Evolutionary conservation across 495 filamentous ascomycete genomes (phyloP), one percentile per base, ranked within the genome.

Genomic region (Penicillium coffeae): DNA sequence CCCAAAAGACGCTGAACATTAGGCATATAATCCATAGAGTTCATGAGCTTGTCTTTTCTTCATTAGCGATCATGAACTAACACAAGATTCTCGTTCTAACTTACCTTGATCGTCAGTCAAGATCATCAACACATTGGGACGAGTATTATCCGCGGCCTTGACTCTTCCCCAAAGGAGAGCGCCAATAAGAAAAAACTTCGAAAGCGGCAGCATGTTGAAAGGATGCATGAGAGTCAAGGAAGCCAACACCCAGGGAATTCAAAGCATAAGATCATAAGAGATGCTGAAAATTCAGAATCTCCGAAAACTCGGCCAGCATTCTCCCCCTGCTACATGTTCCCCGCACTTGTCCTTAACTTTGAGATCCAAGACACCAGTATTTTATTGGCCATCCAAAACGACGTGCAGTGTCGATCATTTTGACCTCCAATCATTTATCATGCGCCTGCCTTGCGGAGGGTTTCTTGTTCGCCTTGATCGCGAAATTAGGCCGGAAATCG

Each of bases 101-200:
- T 10, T 30, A 30, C 25, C 80, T 39, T 83, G 81, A 61, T 83
- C 79, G 45, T 83, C 81, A 1, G 77, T 77, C 21, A 83, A 60
- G 44, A 83, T 72, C 55, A 84, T 80, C 33, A 84, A 61, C 42
- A 81, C 69, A 54, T 82, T 82, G 0, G 77, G 75, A 7, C 38
- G 14, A 4, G 25, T 5, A 10, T 10, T 30, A 30, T 30, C 25
- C 10, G 25, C 25, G 10, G 25, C 25, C 4, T 30, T 5, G 5
- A 10, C 25, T 30, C 5, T 10, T 30, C 25, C 10, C 5, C 25
- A 5, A 30, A 30, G 10, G 25, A 30, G 25, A 4, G 25, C 25
- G 25, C 25, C 25, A 4, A 10, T 10, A 4, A 30, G 5, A 30
- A 30, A 10, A 10, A 10, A 4, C 25, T 30, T 4, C 10, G 25